Evolutionary conservation across 345 rosid genomes (phyloP).

Genomic region (Theobroma cacao): DNA sequence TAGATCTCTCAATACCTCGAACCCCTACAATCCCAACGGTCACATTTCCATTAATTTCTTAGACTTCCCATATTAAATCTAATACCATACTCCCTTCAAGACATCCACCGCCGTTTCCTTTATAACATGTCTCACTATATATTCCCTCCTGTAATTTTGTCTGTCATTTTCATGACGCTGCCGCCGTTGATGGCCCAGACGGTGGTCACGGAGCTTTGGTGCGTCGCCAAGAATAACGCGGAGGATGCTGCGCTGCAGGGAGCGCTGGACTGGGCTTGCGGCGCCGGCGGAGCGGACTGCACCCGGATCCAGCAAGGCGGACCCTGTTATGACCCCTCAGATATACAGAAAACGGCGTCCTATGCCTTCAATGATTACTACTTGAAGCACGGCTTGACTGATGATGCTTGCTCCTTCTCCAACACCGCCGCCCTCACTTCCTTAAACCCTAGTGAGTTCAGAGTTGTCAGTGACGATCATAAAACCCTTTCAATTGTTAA

Average conservation of each 20-base stretch:
- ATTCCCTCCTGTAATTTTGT: constrained; percentile 13
- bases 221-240: constrained; percentile 91
- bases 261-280: constrained; percentile 87
- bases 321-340: constrained; percentile 55
- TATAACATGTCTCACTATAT: background rate
- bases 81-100: background rate
- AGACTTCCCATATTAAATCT: background rate
- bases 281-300: constrained; percentile 64
- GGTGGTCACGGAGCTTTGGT: constrained; percentile 61
- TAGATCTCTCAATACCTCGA: background rate
- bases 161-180: background rate
- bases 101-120: background rate
- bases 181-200: constrained; percentile 17
- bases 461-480: background rate
- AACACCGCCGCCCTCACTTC: constrained; percentile 73
- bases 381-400: constrained; percentile 64
- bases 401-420: constrained; percentile 66
- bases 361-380: constrained; percentile 77
- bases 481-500: background rate
- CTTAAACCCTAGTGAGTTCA: constrained; percentile 68
- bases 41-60: background rate
- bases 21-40: background rate
- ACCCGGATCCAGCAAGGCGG: constrained; percentile 64
- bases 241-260: constrained; percentile 61
- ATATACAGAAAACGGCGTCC: constrained; percentile 62